These are phyloP conservation scores for Wickerhamomyces mucosus DNA, from an alignment of 805 yeast genomes.

Conservation along the genomic window DNA sequence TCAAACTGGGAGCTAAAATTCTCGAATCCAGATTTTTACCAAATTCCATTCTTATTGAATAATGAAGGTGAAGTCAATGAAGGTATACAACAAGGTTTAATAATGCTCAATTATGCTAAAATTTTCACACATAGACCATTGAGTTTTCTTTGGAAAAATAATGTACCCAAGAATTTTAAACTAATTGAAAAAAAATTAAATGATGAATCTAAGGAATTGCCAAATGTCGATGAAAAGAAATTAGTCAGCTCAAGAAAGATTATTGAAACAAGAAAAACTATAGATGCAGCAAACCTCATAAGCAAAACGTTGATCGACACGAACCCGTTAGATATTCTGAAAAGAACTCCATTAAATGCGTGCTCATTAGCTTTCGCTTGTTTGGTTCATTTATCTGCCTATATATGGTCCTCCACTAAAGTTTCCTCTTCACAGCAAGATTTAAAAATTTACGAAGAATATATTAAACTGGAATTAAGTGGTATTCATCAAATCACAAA, in stretches of 20 bases:
- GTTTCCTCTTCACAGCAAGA: conserved; percentile 21
- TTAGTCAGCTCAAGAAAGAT: conserved; percentile 34
- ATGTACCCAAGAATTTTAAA: conserved; percentile 31
- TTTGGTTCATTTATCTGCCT: conserved; percentile 42
- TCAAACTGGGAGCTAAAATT: conserved; percentile 43
- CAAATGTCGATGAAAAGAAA: conserved; percentile 21
- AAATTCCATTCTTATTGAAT: conserved; percentile 33
- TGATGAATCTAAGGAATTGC: conserved; percentile 22
- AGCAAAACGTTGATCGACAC: conserved; percentile 38
- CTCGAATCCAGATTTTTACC: conserved; percentile 32
- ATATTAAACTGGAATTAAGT: conserved; percentile 37
- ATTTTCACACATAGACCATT: conserved; percentile 48
- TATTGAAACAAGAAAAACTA: conserved; percentile 43
- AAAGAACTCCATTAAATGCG: conserved; percentile 42
- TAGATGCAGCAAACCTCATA: conserved; percentile 43
- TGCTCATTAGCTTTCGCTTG: conserved; percentile 46
- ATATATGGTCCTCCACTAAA: conserved; percentile 38
- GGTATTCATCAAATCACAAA: conserved; percentile 39
- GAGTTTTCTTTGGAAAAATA: conserved; percentile 42
- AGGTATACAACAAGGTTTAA: conserved; percentile 42
- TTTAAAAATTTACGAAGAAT: conserved; percentile 35
- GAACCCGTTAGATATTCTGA: conserved; percentile 30
- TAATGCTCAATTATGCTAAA: conserved; percentile 40
- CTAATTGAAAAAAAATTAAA: conserved; percentile 23
- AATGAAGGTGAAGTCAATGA: conserved; percentile 38